A percentile compares a stretch with the other conserved stretches of the same genome.
phyloP scores from a whole-genome alignment of 306 rosid genomes.

The Ormosia emarginata region DNA sequence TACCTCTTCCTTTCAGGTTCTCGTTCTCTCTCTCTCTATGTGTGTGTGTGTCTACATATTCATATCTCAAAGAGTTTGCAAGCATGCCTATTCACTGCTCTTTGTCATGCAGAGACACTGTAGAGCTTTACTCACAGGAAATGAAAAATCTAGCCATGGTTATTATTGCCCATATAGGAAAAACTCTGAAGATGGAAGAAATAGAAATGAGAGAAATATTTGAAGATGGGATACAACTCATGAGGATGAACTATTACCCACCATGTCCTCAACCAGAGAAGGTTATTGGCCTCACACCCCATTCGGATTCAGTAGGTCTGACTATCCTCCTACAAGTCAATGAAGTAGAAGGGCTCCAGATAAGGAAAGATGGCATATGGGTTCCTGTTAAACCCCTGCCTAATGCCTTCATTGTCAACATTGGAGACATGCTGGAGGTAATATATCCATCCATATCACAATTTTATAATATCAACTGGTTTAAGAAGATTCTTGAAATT shows the following conservation, averaged over 20 bases:
- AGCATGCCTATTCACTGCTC: background rate
- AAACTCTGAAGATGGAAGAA: conserved; percentile 16
- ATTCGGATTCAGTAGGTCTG: conserved; percentile 38
- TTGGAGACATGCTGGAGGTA: conserved; percentile 47
- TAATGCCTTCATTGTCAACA: conserved; percentile 35
- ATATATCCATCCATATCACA: background rate
- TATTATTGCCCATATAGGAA: conserved; percentile 20
- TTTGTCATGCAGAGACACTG: conserved; percentile 35
- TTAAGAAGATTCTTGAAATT: too few species aligned
- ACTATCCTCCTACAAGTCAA: conserved; percentile 39
- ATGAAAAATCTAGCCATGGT: conserved; percentile 7
- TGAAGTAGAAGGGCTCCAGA: conserved; percentile 41
- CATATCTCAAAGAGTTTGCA: background rate
- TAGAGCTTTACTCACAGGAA: conserved; percentile 31
- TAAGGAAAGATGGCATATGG: conserved; percentile 37
- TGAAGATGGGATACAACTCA: conserved; percentile 19
- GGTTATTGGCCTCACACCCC: conserved; percentile 46
- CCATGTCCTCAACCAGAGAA: conserved; percentile 43
- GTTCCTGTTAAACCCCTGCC: conserved; percentile 35
- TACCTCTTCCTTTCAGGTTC: conserved; percentile 48
- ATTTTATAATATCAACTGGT: too few species aligned
- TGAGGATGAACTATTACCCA: conserved; percentile 50
- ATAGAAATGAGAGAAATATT: conserved; percentile 23
- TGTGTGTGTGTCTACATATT: background rate
- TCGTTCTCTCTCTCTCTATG: background rate